phyloP scores from a whole-genome alignment of 2,329 filamentous ascomycete genomes.

The Penicillium sp. region DNA sequence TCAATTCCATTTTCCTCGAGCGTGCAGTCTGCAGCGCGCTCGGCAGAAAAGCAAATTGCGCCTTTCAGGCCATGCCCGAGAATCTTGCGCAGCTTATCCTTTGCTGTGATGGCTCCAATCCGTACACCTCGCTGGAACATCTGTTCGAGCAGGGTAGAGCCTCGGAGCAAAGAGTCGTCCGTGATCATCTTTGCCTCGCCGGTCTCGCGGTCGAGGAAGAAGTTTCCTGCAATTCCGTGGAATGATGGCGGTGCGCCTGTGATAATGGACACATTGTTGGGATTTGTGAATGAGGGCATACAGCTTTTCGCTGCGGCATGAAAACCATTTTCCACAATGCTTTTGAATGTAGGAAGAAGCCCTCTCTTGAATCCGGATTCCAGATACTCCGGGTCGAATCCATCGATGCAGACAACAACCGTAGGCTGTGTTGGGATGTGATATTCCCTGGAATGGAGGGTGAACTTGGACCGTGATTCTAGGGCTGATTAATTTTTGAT shows the following conservation, averaged over 20 bases:
- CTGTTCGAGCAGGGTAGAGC: constrained; percentile 45
- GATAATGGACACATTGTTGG: constrained; percentile 50
- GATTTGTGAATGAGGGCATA: constrained; percentile 50
- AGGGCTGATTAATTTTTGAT: too few relatives aligned
- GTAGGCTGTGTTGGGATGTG: constrained; percentile 36
- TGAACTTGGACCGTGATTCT: constrained; percentile 20
- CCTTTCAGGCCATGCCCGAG: constrained; percentile 39
- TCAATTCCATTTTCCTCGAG: constrained; percentile 38
- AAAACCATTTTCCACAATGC: constrained; percentile 39
- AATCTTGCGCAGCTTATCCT: constrained; percentile 48
- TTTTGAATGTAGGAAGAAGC: constrained; percentile 36
- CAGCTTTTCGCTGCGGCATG: constrained; percentile 39
- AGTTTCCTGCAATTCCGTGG: constrained; percentile 49
- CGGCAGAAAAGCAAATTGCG: constrained; percentile 44
- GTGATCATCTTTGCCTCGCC: constrained; percentile 44
- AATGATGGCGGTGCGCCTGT: constrained; percentile 42
- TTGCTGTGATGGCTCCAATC: constrained; percentile 47
- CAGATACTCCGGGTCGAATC: constrained; percentile 48
- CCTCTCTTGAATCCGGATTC: constrained; percentile 34
- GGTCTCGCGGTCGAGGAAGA: constrained; percentile 43
- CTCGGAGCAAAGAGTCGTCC: constrained; percentile 43
- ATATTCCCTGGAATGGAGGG: constrained; percentile 34
- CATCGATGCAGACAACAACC: constrained; percentile 46
- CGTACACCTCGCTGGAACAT: constrained; percentile 42
- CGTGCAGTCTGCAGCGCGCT: constrained; percentile 32